Base-by-base conservation (phyloP, 805 yeast species). In the Saccharomycopsis fibuligera region DNA sequence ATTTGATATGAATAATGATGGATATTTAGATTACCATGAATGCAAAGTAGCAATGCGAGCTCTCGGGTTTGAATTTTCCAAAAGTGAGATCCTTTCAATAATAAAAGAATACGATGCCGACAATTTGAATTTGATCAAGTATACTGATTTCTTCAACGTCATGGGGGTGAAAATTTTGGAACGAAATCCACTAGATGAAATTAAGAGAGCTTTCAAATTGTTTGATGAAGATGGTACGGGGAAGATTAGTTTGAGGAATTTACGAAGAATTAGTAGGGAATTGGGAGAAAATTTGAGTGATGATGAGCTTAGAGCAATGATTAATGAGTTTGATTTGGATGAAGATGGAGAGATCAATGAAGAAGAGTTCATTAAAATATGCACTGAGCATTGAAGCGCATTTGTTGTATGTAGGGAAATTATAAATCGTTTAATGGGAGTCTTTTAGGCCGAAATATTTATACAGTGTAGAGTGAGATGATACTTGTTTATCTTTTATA, bases 271-370 rank as follows among this genome's bases (percentile, higher is more conserved):
- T 1, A 93, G 97, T 9, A 85, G 86, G 57, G 97, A 91, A 56
- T 68, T 93, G 50, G 97, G 96, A 2, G 99, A 93, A 64, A 86
- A 83, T 57, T 68, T 93, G 50, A 81, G 87, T 4, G 99, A 93
- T 57, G 96, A 88, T 51, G 99, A 93, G 61, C 70, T 93, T 45
- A 75, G 86, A 56, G 97, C 97, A 3, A 93, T 93, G 99, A 93
- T 93, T 56, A 96, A 90, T 54, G 98, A 91, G 64, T 93, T 93
- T 62, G 99, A 93, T 67, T 68, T 90, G 45, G 97, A 93, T 62
- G 95, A 87, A 48, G 98, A 93, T 64, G 98, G 98, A 44, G 96
- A 86, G 56, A 90, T 89, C 56, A 83, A 83, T 60, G 95, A 86
- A 60, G 87, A 86, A 54, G 97, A 90, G 67, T 89, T 90, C 61